phyloP scores from a whole-genome alignment of 768 basidiomycete species.

The Vararia minispora region DNA sequence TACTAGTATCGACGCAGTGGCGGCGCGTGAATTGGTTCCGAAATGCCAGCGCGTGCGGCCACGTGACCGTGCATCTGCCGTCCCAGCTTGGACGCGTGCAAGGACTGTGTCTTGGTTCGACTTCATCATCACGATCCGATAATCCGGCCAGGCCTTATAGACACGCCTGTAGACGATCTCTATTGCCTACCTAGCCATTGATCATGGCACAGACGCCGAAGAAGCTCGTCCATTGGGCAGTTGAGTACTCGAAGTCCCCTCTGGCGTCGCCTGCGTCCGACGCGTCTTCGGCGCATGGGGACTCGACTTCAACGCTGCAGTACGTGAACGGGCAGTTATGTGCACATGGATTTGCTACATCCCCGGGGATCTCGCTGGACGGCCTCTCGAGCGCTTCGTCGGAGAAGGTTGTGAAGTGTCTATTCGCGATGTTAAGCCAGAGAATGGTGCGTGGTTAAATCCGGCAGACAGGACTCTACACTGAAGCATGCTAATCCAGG shows the following conservation, averaged over 20 bases:
- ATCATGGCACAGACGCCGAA: too few relatives aligned
- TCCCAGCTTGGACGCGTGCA: too few relatives aligned
- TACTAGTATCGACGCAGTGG: too few relatives aligned
- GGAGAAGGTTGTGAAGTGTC: conserved; percentile 55
- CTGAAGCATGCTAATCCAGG: conserved; percentile 21
- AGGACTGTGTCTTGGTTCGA: too few relatives aligned
- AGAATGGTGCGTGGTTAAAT: conserved; percentile 45
- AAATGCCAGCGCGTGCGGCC: too few relatives aligned
- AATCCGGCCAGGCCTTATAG: too few relatives aligned
- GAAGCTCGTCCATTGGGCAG: conserved; percentile 43
- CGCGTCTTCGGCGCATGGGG: conserved; percentile 35
- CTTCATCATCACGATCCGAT: too few relatives aligned
- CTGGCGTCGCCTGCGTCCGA: conserved; percentile 17
- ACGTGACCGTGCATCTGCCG: too few relatives aligned
- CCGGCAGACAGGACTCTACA: not conserved
- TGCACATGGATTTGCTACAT: conserved; percentile 64
- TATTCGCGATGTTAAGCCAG: conserved; percentile 68
- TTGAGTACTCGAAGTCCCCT: conserved; percentile 30
- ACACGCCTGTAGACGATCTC: too few relatives aligned
- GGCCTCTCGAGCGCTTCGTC: conserved; percentile 45
- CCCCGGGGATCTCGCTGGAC: conserved; percentile 59
- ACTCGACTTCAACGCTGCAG: conserved; percentile 50
- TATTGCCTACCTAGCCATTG: too few relatives aligned
- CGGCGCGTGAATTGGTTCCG: too few relatives aligned
- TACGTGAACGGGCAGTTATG: conserved; percentile 76